These are phyloP conservation scores for Fusarium aywerte DNA, from an alignment of 2,329 filamentous ascomycete genomes.

Conservation along the genomic window DNA sequence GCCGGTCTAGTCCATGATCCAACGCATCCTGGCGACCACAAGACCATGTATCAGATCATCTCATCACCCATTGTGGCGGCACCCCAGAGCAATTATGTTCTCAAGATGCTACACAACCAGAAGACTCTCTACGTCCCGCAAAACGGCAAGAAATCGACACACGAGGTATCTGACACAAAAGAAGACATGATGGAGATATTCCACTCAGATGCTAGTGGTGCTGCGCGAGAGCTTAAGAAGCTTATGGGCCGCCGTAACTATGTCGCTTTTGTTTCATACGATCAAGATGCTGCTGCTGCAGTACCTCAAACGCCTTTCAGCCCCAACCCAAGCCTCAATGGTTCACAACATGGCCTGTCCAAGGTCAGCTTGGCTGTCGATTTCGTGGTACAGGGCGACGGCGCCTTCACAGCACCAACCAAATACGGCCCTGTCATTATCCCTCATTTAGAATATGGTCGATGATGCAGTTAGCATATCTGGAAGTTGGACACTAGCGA, in stretches of 20 bases:
- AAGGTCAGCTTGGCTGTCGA: slow-evolving; percentile 91
- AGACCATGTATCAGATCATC: slow-evolving; percentile 99
- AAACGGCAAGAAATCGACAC: slow-evolving; percentile 82
- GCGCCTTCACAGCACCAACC: slow-evolving; percentile 80
- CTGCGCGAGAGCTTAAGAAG: slow-evolving; percentile 83
- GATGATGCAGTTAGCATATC: slow-evolving; percentile 31
- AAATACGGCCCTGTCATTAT: slow-evolving; percentile 98
- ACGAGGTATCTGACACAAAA: slow-evolving; percentile 88
- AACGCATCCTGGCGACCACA: slow-evolving; percentile 89
- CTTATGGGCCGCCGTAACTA: slow-evolving; percentile 96
- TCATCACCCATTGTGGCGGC: slow-evolving; percentile 91
- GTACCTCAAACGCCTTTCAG: slow-evolving; percentile 53
- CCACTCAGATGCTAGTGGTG: slow-evolving; percentile 90
- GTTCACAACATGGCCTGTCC: slow-evolving; percentile 59
- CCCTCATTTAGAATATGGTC: slow-evolving; percentile 82
- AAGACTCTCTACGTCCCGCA: slow-evolving; percentile 89
- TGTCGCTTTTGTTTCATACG: slow-evolving; percentile 91
- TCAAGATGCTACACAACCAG: slow-evolving; percentile 96
- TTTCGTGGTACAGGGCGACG: slow-evolving; percentile 96
- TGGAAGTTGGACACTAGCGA: background rate
- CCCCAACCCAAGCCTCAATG: slow-evolving; percentile 51
- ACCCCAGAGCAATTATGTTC: slow-evolving; percentile 83
- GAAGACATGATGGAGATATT: slow-evolving; percentile 99
- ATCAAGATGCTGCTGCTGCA: slow-evolving; percentile 76
- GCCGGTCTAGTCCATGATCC: slow-evolving; percentile 96